Conservation (phyloP, 2,329 filamentous ascomycete species). For the Verticillium nubilum region DNA sequence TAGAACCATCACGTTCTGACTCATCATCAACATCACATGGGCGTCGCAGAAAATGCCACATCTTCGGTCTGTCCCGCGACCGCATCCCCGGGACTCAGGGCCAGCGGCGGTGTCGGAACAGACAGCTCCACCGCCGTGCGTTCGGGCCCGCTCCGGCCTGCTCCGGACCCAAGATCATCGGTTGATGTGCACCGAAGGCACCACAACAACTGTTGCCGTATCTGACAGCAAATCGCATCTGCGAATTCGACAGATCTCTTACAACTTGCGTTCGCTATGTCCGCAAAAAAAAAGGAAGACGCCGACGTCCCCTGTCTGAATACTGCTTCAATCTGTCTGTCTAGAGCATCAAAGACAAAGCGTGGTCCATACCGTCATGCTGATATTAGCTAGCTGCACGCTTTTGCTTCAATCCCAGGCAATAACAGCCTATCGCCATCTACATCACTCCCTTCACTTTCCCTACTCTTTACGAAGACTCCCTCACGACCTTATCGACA, state of each 20-base stretch:
- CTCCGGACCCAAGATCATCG: neutral
- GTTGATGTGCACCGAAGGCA: neutral
- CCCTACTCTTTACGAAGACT: slow-evolving; percentile 24
- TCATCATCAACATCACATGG: neutral
- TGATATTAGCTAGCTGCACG: neutral
- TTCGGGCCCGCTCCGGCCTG: neutral
- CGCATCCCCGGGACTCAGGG: neutral
- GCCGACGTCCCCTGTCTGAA: too few relatives aligned
- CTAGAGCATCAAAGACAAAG: neutral
- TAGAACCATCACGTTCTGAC: too few relatives aligned
- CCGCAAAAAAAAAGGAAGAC: too few relatives aligned
- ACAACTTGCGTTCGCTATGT: too few relatives aligned
- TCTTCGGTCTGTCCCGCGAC: neutral
- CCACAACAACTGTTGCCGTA: neutral
- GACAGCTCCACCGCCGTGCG: neutral
- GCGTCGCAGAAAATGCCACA: neutral
- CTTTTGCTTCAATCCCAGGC: neutral
- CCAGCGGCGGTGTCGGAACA: neutral
- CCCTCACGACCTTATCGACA: slow-evolving; percentile 75
- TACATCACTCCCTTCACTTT: neutral
- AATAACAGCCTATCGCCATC: neutral
- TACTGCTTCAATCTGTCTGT: neutral
- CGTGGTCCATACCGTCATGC: neutral
- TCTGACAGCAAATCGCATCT: too few relatives aligned
- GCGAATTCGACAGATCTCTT: too few relatives aligned